phyloP scores from a whole-genome alignment of 495 filamentous ascomycete species.

The Pyrenopolyporus hunteri region DNA sequence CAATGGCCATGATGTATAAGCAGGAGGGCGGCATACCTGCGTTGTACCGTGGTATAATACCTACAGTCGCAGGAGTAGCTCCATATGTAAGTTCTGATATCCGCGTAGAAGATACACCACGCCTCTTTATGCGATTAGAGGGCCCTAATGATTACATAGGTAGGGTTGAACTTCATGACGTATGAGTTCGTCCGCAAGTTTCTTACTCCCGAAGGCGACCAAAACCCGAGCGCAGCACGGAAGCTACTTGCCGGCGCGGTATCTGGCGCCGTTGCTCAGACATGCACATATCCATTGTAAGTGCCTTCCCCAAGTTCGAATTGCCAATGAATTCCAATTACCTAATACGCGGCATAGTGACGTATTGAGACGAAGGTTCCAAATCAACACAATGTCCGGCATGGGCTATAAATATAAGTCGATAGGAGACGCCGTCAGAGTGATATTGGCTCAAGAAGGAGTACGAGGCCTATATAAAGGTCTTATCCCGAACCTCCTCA shows the following conservation, averaged over 20 bases:
- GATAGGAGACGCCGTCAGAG: constrained; percentile 79
- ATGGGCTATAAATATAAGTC: constrained; percentile 95
- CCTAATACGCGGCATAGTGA: constrained; percentile 63
- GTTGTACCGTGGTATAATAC: constrained; percentile 89
- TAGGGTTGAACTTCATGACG: constrained; percentile 97
- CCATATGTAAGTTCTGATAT: constrained; percentile 73
- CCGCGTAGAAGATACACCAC: background rate
- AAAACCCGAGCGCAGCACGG: constrained; percentile 76
- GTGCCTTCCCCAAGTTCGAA: constrained; percentile 38
- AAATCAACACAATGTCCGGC: constrained; percentile 99
- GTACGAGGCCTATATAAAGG: constrained; percentile 83
- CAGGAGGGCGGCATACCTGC: constrained; percentile 84
- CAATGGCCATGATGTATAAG: constrained; percentile 82
- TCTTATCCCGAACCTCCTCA: constrained; percentile 90
- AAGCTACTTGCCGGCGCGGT: constrained; percentile 90
- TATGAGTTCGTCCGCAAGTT: constrained; percentile 88
- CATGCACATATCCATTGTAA: constrained; percentile 97
- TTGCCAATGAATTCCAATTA: background rate
- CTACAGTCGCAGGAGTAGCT: constrained; percentile 93
- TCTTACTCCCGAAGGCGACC: constrained; percentile 85
- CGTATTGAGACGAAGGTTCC: constrained; percentile 92
- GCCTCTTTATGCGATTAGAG: background rate
- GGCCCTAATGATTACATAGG: constrained; percentile 57
- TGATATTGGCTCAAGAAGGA: constrained; percentile 80
- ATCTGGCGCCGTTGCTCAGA: constrained; percentile 95